Evolutionary conservation across 148 eudicot species (phyloP), one percentile per base, ranked within the genome.

Genomic region (Rhododendron griersonianum): DNA sequence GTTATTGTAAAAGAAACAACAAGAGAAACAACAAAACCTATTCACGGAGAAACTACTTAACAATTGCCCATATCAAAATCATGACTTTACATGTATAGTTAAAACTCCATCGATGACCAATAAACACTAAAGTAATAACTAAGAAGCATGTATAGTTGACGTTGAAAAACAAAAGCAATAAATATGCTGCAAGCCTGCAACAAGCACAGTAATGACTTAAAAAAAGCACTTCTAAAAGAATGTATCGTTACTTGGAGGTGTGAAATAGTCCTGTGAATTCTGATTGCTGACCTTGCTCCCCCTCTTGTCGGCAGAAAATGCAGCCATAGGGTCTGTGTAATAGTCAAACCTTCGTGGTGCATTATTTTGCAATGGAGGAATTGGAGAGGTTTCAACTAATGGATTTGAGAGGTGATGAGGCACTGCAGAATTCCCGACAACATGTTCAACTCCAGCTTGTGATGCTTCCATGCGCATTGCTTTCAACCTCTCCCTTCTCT

Each of bases 381-480:
- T 30, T 6, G 89, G 35, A 53, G 92, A 84, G 63, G 92, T 65
- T 78, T 94, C 93, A 28, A 89, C 81, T 48, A 95, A 85, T 2
- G 98, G 98, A 87, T 92, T 95, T 76, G 91, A 65, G 78, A 95
- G 95, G 77, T 48, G 83, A 0, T 57, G 83, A 69, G 88, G 59
- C 63, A 5, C 81, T 8, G 69, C 51, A 69, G 82, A 80, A 80
- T 63, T 85, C 63, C 78, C 88, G 57, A 37, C 39, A 61, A 83
- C 87, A 2, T 78, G n/a, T 45, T 87, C 71, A 25, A 41, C 83
- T 63, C 67, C 91, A 84, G 61, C 86, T 76, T 89, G 86, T 51
- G 91, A 79, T 50, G 97, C 96, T 90, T 93, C 97, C 86, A 84
- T 81, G 59, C 98, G 94, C 95, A 96, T 95, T 10, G 95, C 95